Conservation (phyloP, 192 early-diverging fungal species). For the Dissophora globulifera region DNA sequence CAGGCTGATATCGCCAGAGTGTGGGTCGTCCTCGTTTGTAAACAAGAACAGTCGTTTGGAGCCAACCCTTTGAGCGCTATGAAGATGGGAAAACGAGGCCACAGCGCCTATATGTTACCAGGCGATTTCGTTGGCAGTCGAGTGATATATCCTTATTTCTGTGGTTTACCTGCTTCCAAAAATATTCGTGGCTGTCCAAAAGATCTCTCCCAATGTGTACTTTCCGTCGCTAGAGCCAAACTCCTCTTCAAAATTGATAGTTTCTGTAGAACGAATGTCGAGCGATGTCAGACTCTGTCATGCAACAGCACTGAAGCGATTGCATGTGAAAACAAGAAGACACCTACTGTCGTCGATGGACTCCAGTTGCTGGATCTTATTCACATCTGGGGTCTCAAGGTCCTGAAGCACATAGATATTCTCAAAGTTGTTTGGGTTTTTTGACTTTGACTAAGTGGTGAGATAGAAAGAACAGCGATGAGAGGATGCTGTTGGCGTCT, state of each 20-base stretch:
- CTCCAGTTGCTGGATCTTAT: constrained; percentile 70
- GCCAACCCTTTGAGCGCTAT: constrained; percentile 60
- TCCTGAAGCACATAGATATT: constrained; percentile 71
- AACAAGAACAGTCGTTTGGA: constrained; percentile 77
- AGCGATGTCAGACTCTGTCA: too few relatives aligned
- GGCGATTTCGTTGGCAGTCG: too few relatives aligned
- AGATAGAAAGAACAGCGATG: neutral
- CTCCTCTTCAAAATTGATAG: constrained; percentile 55
- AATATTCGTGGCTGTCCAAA: constrained; percentile 70
- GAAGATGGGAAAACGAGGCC: too few relatives aligned
- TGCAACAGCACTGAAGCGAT: too few relatives aligned
- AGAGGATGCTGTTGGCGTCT: too few relatives aligned
- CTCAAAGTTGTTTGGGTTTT: constrained; percentile 66
- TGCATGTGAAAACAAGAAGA: neutral
- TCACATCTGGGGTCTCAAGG: constrained; percentile 68
- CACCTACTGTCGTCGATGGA: constrained; percentile 59
- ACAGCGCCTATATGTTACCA: too few relatives aligned
- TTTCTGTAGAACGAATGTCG: too few relatives aligned
- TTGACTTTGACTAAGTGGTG: constrained; percentile 38
- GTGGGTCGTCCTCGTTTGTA: constrained; percentile 76
- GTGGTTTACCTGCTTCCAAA: constrained; percentile 70
- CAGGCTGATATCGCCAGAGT: constrained; percentile 56
- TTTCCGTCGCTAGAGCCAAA: constrained; percentile 61
- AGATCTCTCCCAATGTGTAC: constrained; percentile 68
- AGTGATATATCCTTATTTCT: too few relatives aligned